Base-by-base conservation (phyloP, 2,329 filamentous ascomycete species). In the Ophiostoma sp. region DNA sequence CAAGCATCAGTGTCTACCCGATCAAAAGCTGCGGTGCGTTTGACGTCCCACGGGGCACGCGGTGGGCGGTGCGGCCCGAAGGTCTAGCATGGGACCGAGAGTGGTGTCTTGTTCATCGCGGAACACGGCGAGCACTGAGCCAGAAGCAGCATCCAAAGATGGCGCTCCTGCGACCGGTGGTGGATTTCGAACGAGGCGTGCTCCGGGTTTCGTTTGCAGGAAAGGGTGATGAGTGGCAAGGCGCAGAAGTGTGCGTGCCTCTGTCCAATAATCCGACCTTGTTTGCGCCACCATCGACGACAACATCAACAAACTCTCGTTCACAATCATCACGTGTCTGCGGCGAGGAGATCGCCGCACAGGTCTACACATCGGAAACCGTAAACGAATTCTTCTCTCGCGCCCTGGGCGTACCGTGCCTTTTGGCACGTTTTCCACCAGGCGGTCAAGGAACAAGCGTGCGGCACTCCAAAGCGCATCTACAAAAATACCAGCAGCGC, bases 11-110 rank as follows among this genome's bases (percentile, higher is more conserved):
- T 0, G 88, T 98, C 0, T 99, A 94, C 79, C 96, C 96, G 0
- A 95, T 99, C 79, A 99, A 99, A 82, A 97, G 94, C 80, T 98
- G 96, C 78, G 93, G 90, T 19, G 93, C 93, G 0, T 97, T 92
- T 80, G 84, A 84, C 48, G 85, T 98, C 39, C 91, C 94, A 1
- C 75, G 82, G 0, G 87, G 84, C 1, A 83, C 83, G 8, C 79
- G 85, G 17, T 99, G 96, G 96, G 90, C 93, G 77, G 87, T 98
- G 25, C 89, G 88, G 72, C 85, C 88, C 8, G 94, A 98, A 82
- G 96, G 96, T 0, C 85, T 99, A 2, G 92, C 91, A 9, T 98
- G 95, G 94, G 96, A 99, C 80, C 88, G 96, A 75, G 95, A 98
- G 83, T 99, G 96, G 95, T 98, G 95, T 82, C 84, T 99, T 25